Evolutionary conservation across 352 stramenopile species (phyloP), one percentile per base, ranked within the genome.

Genomic region (Globisporangium radiosum): DNA sequence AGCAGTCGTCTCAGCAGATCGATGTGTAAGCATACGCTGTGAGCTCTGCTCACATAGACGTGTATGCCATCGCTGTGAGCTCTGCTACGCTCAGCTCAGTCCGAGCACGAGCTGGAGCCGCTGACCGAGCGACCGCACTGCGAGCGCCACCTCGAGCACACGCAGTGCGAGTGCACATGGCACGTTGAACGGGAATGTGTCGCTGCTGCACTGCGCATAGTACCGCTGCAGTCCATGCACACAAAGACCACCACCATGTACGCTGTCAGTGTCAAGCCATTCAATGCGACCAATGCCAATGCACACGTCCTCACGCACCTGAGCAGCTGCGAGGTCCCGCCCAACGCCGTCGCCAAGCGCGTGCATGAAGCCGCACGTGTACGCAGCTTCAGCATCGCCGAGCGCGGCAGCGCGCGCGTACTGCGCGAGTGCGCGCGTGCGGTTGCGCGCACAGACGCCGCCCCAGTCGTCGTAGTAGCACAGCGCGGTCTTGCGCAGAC

Each of bases 401-500:
- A 90, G 69, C 8, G 70, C 53, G 0, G 78, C 73, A 13, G 83
- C 83, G 25, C 71, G 59, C 42, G 69, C 58, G 55, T 88, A 93
- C 4, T 68, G 66, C 58, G 81, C 69, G 37, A 91, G 68, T 37
- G 83, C 81, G 19, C 58, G 55, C 8, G 77, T 73, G 49, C 67
- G 65, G 60, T 93, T 88, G 39, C 61, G 65, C 3, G 64, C 37
- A 25, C 83, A 93, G 11, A 85, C 78, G 38, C 71, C 73, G 0
- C 38, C 39, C 81, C 83, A 93, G 1, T 73, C 71, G 44, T 90
- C 76, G 52, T 89, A 71, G 38, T 77, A 81, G 57, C 83, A 93
- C 7, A 60, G 53, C 0, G 78, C 83, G 0, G 73, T 82, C 63
- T 87, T 90, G 40, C 81, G 78, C 36, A 93, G 69, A 51, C 75